Conservation (phyloP, 352 stramenopile species). For the Phytophthora pluvialis region DNA sequence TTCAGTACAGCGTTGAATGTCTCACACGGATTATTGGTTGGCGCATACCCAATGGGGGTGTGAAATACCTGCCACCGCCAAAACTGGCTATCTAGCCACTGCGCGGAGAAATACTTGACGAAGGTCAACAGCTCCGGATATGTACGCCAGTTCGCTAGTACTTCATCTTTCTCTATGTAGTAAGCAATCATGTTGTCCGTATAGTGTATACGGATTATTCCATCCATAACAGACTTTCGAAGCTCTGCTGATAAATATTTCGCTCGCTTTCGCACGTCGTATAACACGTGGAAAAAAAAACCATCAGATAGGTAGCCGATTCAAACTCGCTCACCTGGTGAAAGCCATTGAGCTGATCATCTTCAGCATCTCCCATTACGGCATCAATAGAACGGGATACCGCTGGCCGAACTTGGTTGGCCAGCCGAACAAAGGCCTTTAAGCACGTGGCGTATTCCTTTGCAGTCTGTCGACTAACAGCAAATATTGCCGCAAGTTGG, state of each 20-base stretch:
- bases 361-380: no score
- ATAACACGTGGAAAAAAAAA: no score
- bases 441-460: background rate
- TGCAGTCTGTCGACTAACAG: background rate
- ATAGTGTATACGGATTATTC: background rate
- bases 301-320: no score
- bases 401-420: no score
- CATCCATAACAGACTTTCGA: background rate
- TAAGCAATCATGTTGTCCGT: background rate
- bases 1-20: background rate
- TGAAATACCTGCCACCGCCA: background rate
- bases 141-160: background rate
- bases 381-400: no score
- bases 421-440: no score
- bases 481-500: background rate
- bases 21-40: background rate
- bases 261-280: background rate
- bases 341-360: no score
- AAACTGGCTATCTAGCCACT: background rate
- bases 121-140: background rate
- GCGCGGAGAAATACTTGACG: background rate
- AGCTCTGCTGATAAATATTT: no score
- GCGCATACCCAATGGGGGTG: background rate
- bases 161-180: background rate
- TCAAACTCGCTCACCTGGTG: no score